Conservation (phyloP, 441 rosid genomes). For the Isatis lusitanica region DNA sequence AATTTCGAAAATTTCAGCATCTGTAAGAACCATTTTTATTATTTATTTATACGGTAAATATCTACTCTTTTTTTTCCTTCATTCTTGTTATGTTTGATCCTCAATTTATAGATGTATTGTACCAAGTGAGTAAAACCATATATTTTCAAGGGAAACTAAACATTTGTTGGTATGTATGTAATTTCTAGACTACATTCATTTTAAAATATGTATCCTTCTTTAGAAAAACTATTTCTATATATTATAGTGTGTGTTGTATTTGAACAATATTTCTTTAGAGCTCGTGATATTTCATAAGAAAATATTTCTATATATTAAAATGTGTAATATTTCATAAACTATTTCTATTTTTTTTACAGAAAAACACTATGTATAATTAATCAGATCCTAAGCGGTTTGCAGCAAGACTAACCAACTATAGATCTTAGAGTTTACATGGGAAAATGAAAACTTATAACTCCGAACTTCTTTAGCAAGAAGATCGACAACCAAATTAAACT, state of each 20-base stretch:
- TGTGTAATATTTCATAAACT: too few relatives aligned
- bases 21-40: slow-evolving; percentile 1
- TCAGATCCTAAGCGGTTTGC: too few relatives aligned
- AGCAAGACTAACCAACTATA: too few relatives aligned
- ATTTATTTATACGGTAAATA: background rate
- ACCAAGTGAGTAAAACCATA: background rate
- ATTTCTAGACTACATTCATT: background rate
- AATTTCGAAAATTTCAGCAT: background rate
- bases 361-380: too few relatives aligned
- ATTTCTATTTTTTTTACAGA: too few relatives aligned
- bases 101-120: background rate
- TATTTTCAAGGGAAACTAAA: background rate
- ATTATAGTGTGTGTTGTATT: background rate
- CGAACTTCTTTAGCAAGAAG: too few relatives aligned
- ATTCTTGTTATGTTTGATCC: background rate
- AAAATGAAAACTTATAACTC: too few relatives aligned
- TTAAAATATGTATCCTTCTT: background rate
- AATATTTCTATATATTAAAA: background rate
- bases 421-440: too few relatives aligned
- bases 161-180: background rate
- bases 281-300: background rate
- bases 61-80: background rate
- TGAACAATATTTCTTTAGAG: background rate
- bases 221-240: background rate
- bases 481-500: too few relatives aligned